phyloP scores from a whole-genome alignment of 2,329 filamentous ascomycete genomes.

The Xylariaceae sp. region DNA sequence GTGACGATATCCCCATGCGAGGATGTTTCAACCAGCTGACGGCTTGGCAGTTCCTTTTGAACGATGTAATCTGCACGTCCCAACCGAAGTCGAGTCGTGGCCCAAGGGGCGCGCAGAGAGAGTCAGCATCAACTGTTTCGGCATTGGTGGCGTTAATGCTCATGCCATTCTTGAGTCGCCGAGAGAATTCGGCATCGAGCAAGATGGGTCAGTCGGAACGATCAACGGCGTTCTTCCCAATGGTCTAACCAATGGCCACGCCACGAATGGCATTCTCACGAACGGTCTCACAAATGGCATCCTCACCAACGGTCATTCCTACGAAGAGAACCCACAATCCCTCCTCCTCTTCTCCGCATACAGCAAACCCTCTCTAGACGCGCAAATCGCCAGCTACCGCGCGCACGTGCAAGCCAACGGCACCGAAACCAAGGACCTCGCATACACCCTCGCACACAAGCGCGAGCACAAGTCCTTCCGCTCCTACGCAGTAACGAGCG shows the following conservation, averaged over 20 bases:
- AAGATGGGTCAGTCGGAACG: not conserved
- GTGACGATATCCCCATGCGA: not conserved
- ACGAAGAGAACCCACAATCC: not conserved
- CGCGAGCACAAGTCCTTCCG: not conserved
- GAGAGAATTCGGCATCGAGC: slow-evolving; percentile 25
- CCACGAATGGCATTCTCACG: not conserved
- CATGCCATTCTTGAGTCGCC: slow-evolving; percentile 19
- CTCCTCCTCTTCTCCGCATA: not conserved
- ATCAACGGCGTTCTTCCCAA: not conserved
- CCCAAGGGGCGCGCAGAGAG: slow-evolving; percentile 21
- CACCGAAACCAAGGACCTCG: not conserved
- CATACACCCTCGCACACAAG: not conserved
- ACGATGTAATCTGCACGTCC: slow-evolving; percentile 21
- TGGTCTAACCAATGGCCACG: not conserved
- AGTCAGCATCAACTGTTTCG: slow-evolving; percentile 33
- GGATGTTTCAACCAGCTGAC: not conserved
- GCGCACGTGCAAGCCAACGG: not conserved
- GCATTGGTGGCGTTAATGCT: slow-evolving; percentile 31
- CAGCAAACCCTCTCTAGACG: not conserved
- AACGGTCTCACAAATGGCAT: not conserved
- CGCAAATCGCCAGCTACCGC: not conserved
- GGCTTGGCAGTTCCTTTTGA: slow-evolving; percentile 15
- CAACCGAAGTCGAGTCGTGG: slow-evolving; percentile 18
- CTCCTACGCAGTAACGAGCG: not conserved
- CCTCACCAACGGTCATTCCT: not conserved